Evolutionary conservation across 179 eudicot species (phyloP).

Genomic region (Heliamphora pulchella): DNA sequence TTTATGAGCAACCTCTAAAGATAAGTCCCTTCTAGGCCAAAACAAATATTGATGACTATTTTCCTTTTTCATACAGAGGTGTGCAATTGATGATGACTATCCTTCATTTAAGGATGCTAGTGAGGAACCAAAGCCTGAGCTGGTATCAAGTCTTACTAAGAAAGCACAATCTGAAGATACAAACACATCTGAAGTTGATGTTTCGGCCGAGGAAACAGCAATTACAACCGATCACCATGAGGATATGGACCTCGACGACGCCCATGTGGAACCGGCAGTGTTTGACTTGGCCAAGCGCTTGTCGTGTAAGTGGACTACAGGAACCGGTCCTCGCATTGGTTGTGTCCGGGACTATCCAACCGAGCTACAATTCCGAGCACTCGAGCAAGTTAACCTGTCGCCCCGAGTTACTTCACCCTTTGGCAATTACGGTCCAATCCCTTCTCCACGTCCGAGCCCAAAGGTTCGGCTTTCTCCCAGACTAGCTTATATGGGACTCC

Average conservation of each 20-base stretch:
- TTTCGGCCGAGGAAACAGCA: constrained; percentile 22
- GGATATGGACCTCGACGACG: constrained; percentile 24
- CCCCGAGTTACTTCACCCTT: constrained; percentile 33
- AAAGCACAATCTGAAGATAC: constrained; percentile 12
- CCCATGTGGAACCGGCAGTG: constrained; percentile 28
- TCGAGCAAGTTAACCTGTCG: constrained; percentile 71
- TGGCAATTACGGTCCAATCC: constrained; percentile 53
- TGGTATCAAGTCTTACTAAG: neutral
- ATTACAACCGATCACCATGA: constrained; percentile 42
- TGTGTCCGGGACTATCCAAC: constrained; percentile 86
- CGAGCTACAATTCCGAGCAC: constrained; percentile 64
- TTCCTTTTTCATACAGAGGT: constrained; percentile 42
- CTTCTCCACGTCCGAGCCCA: constrained; percentile 80
- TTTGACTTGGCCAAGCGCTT: constrained; percentile 58
- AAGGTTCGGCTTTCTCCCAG: constrained; percentile 64
- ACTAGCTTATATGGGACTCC: constrained; percentile 67
- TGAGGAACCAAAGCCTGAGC: constrained; percentile 26
- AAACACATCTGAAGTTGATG: constrained; percentile 12
- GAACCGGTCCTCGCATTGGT: constrained; percentile 83
- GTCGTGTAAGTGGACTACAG: constrained; percentile 67
- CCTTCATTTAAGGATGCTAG: constrained; percentile 29
- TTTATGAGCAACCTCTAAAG: neutral
- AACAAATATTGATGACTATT: neutral
- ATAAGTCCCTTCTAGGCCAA: neutral
- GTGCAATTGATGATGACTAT: constrained; percentile 55